Evolutionary conservation across 495 filamentous ascomycete species (phyloP).

Genomic region (Lasiosphaeris hirsuta): DNA sequence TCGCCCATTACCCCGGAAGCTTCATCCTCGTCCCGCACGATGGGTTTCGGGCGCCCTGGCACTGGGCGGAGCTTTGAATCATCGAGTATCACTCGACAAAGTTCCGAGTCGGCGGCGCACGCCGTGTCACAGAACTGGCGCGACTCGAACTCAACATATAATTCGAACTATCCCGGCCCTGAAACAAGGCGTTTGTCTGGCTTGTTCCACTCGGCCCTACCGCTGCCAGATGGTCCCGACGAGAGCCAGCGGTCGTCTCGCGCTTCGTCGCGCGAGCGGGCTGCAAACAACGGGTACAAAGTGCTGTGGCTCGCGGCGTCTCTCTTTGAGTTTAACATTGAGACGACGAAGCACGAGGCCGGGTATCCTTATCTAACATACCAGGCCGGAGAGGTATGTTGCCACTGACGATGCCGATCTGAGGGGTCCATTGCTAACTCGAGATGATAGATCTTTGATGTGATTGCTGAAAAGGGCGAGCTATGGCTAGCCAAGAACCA

Average conservation of each 20-base stretch:
- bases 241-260: constrained; percentile 46
- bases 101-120: constrained; percentile 41
- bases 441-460: constrained; percentile 65
- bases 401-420: not conserved
- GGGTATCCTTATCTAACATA: constrained; percentile 97
- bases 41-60: constrained; percentile 39
- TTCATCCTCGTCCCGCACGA: constrained; percentile 32
- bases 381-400: constrained; percentile 75
- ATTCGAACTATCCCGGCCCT: constrained; percentile 34
- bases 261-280: constrained; percentile 48
- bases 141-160: constrained; percentile 48
- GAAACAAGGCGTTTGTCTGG: constrained; percentile 55
- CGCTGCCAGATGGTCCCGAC: constrained; percentile 64
- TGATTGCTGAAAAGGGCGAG: constrained; percentile 93
- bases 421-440: not conserved
- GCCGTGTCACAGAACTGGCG: constrained; percentile 30
- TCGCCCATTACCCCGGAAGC: constrained; percentile 43
- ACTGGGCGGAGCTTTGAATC: constrained; percentile 53
- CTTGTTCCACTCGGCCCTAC: constrained; percentile 82
- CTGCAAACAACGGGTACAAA: constrained; percentile 42
- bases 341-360: constrained; percentile 83
- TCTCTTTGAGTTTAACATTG: constrained; percentile 94
- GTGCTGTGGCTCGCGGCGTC: constrained; percentile 87
- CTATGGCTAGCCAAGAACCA: constrained; percentile 97
- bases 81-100: constrained; percentile 37